phyloP scores from a whole-genome alignment of 768 basidiomycete genomes.

The Scleroderma bovista region DNA sequence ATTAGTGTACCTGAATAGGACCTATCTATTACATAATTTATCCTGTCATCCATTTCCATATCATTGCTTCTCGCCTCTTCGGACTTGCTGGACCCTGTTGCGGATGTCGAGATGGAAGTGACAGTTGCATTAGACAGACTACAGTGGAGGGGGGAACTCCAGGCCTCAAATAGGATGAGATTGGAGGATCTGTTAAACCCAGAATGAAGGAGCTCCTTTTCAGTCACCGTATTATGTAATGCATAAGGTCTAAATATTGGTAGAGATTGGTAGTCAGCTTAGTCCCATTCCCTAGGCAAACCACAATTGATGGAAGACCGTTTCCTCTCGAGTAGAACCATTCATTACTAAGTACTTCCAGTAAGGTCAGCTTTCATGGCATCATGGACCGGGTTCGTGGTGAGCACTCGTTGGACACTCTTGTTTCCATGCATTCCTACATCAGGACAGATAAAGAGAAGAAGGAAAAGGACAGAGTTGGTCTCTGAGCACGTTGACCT shows the following conservation, averaged over 20 bases:
- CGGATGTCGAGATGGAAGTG: neutral
- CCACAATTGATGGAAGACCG: too few relatives aligned
- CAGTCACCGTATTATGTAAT: too few relatives aligned
- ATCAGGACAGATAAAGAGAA: constrained; percentile 20
- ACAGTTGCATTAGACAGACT: neutral
- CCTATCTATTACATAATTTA: too few relatives aligned
- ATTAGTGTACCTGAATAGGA: too few relatives aligned
- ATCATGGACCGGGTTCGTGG: neutral
- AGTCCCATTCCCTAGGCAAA: too few relatives aligned
- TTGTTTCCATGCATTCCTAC: neutral
- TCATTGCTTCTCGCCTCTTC: neutral
- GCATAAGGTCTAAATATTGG: too few relatives aligned
- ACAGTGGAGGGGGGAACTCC: neutral
- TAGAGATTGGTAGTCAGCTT: too few relatives aligned
- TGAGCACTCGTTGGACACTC: neutral
- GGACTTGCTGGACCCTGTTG: neutral
- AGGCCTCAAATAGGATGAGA: neutral
- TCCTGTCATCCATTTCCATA: too few relatives aligned
- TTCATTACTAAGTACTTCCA: too few relatives aligned
- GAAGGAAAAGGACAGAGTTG: constrained; percentile 16
- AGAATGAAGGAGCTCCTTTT: too few relatives aligned
- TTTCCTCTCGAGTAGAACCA: too few relatives aligned
- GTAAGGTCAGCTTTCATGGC: too few relatives aligned
- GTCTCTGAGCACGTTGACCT: constrained; percentile 1
- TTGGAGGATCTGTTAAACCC: neutral